Evolutionary conservation across 2,329 filamentous ascomycete species (phyloP).

Genomic region (Colletotrichum theobromicola): DNA sequence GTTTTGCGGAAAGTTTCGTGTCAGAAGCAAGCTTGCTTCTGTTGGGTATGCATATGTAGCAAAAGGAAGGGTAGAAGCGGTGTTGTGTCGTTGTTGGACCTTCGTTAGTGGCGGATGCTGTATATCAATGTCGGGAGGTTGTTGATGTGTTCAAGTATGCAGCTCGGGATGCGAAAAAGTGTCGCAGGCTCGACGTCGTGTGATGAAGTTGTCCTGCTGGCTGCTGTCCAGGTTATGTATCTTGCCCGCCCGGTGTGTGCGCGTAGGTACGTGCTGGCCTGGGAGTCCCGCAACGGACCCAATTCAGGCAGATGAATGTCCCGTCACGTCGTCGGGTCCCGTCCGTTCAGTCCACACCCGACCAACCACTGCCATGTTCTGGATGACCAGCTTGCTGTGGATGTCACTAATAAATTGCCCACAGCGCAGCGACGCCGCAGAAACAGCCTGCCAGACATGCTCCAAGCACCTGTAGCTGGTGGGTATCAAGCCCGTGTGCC

Average conservation of each 20-base stretch:
- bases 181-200: not conserved
- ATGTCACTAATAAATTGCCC: constrained; percentile 16
- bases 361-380: too few relatives aligned
- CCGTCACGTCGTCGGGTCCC: not conserved
- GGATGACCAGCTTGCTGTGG: constrained; percentile 3
- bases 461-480: not conserved
- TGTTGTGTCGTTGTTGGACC: not conserved
- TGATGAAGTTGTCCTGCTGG: not conserved
- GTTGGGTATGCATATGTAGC: not conserved
- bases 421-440: not conserved
- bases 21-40: not conserved
- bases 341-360: not conserved
- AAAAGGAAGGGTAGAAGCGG: not conserved
- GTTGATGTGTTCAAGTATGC: not conserved
- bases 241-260: not conserved
- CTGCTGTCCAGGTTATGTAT: not conserved
- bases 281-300: not conserved
- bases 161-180: not conserved
- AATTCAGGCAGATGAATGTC: not conserved
- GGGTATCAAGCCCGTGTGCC: not conserved
- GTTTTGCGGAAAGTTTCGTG: constrained; percentile 6
- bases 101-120: not conserved
- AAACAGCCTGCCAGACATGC: not conserved
- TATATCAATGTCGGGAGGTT: not conserved
- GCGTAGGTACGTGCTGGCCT: not conserved